phyloP scores from a whole-genome alignment of 2,329 filamentous ascomycete species.

The Mycosphaerella arachidis region DNA sequence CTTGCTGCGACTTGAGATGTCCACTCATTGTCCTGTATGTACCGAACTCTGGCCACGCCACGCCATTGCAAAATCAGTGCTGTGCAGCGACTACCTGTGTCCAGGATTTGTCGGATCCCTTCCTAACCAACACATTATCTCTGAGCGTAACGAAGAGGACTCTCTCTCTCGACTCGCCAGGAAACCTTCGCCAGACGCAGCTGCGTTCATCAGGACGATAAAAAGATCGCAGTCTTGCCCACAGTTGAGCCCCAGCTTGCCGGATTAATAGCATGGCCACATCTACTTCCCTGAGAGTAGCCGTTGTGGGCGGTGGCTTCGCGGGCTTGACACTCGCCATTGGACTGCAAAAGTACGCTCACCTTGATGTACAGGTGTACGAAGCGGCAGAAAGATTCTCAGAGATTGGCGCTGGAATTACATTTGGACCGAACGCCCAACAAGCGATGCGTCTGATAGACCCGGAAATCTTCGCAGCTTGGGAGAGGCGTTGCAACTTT shows the following conservation, averaged over 20 bases:
- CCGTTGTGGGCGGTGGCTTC: slow-evolving; percentile 35
- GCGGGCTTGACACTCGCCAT: slow-evolving; percentile 52
- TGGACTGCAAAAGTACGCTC: slow-evolving; percentile 45
- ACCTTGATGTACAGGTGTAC: slow-evolving; percentile 49
- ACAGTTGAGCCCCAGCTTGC: background rate
- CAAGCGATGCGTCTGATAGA: slow-evolving; percentile 51
- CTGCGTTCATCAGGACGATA: background rate
- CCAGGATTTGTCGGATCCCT: background rate
- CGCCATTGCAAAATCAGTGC: background rate
- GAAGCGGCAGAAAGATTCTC: slow-evolving; percentile 43
- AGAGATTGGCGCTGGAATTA: slow-evolving; percentile 10
- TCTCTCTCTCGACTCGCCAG: background rate
- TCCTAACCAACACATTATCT: background rate
- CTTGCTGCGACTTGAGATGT: background rate
- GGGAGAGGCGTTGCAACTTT: background rate
- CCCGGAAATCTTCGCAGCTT: slow-evolving; percentile 35
- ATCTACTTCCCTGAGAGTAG: background rate
- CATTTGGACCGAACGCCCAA: slow-evolving; percentile 50
- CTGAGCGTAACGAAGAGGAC: background rate
- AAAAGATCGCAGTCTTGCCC: background rate
- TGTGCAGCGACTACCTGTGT: background rate
- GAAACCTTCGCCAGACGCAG: background rate
- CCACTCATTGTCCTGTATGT: background rate
- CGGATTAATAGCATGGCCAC: slow-evolving; percentile 1
- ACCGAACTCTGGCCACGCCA: background rate